A percentile compares a stretch with the other conserved stretches of the same genome.
phyloP scores from a whole-genome alignment of 768 basidiomycete species.

The Lactifluus pinguis region DNA sequence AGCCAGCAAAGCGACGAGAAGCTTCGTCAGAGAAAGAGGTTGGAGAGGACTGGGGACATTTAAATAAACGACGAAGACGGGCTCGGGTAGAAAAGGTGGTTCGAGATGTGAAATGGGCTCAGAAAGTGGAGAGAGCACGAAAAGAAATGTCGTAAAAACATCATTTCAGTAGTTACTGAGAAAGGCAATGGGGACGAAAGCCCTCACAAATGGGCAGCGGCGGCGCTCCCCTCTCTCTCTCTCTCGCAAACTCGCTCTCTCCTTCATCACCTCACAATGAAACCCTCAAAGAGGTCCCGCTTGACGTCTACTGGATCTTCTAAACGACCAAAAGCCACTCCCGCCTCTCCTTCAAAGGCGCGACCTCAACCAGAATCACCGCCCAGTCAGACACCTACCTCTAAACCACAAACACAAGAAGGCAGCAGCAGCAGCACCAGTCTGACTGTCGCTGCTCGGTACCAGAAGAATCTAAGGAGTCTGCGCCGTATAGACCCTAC shows the following conservation, averaged over 20 bases:
- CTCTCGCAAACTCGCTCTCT: neutral
- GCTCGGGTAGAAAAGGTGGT: constrained; percentile 39
- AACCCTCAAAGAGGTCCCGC: constrained; percentile 14
- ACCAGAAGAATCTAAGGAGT: constrained; percentile 72
- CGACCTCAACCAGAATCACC: constrained; percentile 3
- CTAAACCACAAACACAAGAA: constrained; percentile 2
- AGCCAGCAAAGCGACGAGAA: neutral
- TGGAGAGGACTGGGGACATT: constrained; percentile 44
- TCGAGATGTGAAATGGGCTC: constrained; percentile 34
- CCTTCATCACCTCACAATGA: constrained; percentile 7
- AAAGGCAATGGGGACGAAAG: constrained; percentile 3
- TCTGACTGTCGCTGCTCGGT: constrained; percentile 50
- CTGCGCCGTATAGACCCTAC: constrained; percentile 71
- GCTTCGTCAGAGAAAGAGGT: constrained; percentile 35
- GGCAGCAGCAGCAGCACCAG: constrained; percentile 24
- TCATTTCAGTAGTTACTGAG: neutral
- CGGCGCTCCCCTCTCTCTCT: neutral
- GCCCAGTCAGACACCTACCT: neutral
- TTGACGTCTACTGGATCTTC: constrained; percentile 5
- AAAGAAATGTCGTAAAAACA: constrained; percentile 7
- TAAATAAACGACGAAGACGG: constrained; percentile 45
- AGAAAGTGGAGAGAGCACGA: constrained; percentile 26
- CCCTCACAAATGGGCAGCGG: too few relatives aligned
- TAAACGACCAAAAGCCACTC: constrained; percentile 12
- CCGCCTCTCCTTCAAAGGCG: constrained; percentile 9